Conservation (phyloP, 148 eudicot genomes). For the Silene latifolia region DNA sequence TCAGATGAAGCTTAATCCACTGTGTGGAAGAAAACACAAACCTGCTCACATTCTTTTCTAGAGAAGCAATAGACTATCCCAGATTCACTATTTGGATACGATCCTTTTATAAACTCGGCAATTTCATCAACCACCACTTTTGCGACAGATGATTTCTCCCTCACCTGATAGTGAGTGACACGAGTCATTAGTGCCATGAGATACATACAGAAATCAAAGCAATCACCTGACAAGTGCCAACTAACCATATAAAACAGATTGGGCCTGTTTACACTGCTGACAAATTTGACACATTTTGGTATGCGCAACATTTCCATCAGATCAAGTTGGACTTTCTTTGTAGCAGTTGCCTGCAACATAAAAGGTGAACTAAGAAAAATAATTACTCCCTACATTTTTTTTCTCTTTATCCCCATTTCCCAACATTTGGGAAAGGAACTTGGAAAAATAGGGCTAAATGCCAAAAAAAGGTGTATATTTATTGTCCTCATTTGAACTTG, state of each 20-base stretch:
- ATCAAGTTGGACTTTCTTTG: conserved; percentile 93
- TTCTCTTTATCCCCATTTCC: background rate
- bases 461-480: too few species aligned
- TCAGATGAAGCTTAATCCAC: background rate
- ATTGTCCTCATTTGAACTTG: too few species aligned
- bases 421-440: too few species aligned
- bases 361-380: background rate
- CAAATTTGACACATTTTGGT: conserved; percentile 83
- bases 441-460: too few species aligned
- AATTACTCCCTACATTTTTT: background rate
- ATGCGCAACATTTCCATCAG: conserved; percentile 86
- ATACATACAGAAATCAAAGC: conserved; percentile 1
- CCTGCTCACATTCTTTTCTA: conserved; percentile 99
- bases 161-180: conserved; percentile 48
- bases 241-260: conserved; percentile 91
- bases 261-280: conserved; percentile 94
- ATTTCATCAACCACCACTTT: conserved; percentile 81
- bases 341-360: conserved; percentile 83
- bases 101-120: conserved; percentile 68
- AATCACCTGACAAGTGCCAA: conserved; percentile 15
- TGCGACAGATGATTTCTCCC: conserved; percentile 89
- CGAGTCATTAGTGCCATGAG: conserved; percentile 8
- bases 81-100: conserved; percentile 90
- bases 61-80: conserved; percentile 98
- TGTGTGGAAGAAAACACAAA: conserved; percentile 16